A percentile compares a stretch with the other conserved stretches of the same genome.
Evolutionary conservation across 2,329 filamentous ascomycete genomes (phyloP).

Genomic region (Chalaropsis thielavioides): DNA sequence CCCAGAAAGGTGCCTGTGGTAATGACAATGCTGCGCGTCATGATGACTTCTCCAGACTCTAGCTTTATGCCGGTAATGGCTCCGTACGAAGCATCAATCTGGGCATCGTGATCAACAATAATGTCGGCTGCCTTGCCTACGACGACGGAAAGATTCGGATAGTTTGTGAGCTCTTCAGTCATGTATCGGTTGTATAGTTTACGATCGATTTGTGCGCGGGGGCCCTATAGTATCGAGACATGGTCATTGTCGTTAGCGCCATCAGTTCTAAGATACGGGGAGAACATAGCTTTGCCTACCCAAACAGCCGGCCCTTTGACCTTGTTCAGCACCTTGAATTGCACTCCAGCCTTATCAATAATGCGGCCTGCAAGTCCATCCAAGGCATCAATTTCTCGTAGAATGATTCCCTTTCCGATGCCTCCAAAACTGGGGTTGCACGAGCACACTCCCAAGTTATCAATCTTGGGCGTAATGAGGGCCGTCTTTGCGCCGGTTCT

Average conservation of each 20-base stretch:
- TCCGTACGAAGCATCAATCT: conserved; percentile 32
- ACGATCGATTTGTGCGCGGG: conserved; percentile 88
- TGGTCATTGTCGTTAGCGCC: background rate
- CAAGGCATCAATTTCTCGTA: conserved; percentile 87
- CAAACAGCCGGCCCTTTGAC: conserved; percentile 91
- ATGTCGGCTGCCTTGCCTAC: conserved; percentile 88
- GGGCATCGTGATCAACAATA: conserved; percentile 42
- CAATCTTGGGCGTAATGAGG: conserved; percentile 71
- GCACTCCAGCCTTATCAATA: conserved; percentile 87
- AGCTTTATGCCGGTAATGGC: conserved; percentile 68
- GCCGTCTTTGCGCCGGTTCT: conserved; percentile 78
- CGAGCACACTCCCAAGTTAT: conserved; percentile 87
- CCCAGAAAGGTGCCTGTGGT: conserved; percentile 93
- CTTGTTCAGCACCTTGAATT: conserved; percentile 78
- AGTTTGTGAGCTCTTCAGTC: conserved; percentile 67
- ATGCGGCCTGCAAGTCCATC: conserved; percentile 80
- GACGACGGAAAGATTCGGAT: conserved; percentile 65
- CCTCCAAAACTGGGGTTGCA: conserved; percentile 96
- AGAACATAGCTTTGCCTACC: conserved; percentile 29
- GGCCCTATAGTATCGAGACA: conserved; percentile 38
- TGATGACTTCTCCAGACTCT: conserved; percentile 73
- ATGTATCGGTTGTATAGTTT: conserved; percentile 80
- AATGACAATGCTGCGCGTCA: conserved; percentile 71
- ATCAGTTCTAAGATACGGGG: background rate
- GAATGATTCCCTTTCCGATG: conserved; percentile 95